A percentile compares a stretch with the other conserved stretches of the same genome.
phyloP scores from a whole-genome alignment of 2,329 filamentous ascomycete genomes.

The Cordyceps pruinosa region DNA sequence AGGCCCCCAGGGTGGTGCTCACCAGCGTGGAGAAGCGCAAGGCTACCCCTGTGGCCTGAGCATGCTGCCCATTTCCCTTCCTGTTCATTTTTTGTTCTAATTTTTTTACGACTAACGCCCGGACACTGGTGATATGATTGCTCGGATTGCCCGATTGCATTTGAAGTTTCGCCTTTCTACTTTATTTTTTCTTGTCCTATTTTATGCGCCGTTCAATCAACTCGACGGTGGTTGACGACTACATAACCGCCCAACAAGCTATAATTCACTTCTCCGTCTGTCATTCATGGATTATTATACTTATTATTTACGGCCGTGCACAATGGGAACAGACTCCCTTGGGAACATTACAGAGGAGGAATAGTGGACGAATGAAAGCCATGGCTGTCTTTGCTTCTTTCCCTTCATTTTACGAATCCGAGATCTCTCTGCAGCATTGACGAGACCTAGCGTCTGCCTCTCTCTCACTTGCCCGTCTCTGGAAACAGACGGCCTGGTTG shows the following conservation, averaged over 20 bases:
- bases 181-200: conserved; percentile 16
- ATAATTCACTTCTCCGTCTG: conserved; percentile 35
- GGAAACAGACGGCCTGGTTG: conserved; percentile 13
- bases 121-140: conserved; percentile 31
- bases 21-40: conserved; percentile 89
- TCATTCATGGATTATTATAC: conserved; percentile 25
- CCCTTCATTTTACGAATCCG: not conserved
- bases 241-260: conserved; percentile 20
- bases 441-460: conserved; percentile 7
- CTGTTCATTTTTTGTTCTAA: conserved; percentile 5
- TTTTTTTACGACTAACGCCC: conserved; percentile 31
- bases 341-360: conserved; percentile 7
- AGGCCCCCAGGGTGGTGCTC: conserved; percentile 78
- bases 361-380: conserved; percentile 6
- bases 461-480: conserved; percentile 10
- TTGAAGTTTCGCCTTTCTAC: conserved; percentile 18
- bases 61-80: conserved; percentile 14
- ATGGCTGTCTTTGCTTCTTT: not conserved
- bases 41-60: conserved; percentile 25
- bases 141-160: conserved; percentile 29
- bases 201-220: not conserved
- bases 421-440: conserved; percentile 1
- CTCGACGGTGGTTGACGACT: not conserved
- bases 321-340: conserved; percentile 5
- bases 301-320: conserved; percentile 12